These are phyloP conservation scores for Cymbidium sinense DNA, from an alignment of 106 monocot species.

Conservation along the genomic window DNA sequence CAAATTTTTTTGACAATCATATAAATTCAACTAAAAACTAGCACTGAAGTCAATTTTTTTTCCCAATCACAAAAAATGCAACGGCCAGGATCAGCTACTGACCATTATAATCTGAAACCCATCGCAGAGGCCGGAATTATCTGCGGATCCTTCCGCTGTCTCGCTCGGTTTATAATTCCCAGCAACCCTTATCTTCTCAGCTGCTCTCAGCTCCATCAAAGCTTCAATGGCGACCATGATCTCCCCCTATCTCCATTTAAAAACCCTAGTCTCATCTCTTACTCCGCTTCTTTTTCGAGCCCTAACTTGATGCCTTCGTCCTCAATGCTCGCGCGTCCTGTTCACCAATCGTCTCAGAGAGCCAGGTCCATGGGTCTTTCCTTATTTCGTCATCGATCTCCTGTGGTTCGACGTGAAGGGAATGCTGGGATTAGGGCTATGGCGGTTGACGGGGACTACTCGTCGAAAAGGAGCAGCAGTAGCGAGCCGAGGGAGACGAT, in stretches of 20 bases:
- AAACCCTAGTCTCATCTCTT: not conserved
- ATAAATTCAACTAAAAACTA: too few relatives aligned
- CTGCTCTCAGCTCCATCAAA: not conserved
- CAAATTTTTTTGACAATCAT: too few relatives aligned
- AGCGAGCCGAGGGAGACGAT: constrained; percentile 75
- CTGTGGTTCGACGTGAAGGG: not conserved
- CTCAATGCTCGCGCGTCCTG: not conserved
- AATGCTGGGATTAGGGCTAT: constrained; percentile 15
- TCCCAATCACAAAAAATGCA: too few relatives aligned
- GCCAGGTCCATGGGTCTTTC: not conserved
- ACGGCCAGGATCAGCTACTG: not conserved
- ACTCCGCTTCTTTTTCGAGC: not conserved
- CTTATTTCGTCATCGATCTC: not conserved
- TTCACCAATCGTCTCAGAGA: not conserved
- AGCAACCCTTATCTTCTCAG: not conserved
- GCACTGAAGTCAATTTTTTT: too few relatives aligned
- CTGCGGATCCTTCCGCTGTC: not conserved
- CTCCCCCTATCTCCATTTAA: not conserved
- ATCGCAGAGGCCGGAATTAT: not conserved
- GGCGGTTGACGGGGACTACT: constrained; percentile 33
- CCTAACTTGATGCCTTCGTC: not conserved
- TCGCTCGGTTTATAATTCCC: not conserved
- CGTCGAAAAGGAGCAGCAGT: constrained; percentile 26
- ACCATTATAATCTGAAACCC: not conserved
- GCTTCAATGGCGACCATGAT: constrained; percentile 1